Conservation (phyloP, 208 protist species). For the Vickermania ingenoplastis region DNA sequence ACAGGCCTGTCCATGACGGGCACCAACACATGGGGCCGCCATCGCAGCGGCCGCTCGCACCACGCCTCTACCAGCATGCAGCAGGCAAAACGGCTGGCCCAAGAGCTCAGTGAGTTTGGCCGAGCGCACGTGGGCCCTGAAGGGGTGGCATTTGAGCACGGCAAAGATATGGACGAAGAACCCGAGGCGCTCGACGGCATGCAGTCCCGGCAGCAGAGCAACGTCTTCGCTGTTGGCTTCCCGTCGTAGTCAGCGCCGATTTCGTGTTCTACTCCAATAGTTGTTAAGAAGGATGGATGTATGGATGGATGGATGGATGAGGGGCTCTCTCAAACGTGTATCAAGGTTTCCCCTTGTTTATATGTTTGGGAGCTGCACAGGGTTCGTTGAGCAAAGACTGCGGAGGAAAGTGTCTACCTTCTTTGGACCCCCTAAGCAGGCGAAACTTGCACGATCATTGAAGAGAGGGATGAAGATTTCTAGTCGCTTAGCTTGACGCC, state of each 20-base stretch:
- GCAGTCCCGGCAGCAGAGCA: slow-evolving; percentile 15
- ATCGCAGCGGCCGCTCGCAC: not conserved
- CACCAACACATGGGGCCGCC: not conserved
- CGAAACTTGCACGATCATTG: no score
- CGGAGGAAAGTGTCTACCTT: no score
- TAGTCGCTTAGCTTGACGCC: no score
- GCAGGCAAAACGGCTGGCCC: slow-evolving; percentile 6
- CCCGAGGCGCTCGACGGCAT: slow-evolving; percentile 28
- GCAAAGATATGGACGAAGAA: slow-evolving; percentile 38
- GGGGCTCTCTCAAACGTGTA: no score
- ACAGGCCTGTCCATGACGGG: not conserved
- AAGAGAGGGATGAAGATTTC: no score
- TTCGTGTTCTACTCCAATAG: no score
- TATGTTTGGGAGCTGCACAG: no score
- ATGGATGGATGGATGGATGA: no score
- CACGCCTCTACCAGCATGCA: slow-evolving; percentile 1
- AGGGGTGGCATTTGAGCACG: slow-evolving; percentile 39
- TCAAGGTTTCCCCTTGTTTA: no score
- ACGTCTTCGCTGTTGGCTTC: slow-evolving; percentile 18
- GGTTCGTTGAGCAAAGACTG: no score
- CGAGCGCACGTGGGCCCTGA: slow-evolving; percentile 30
- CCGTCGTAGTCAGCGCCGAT: slow-evolving; percentile 9
- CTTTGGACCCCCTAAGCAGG: no score
- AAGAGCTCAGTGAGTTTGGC: slow-evolving; percentile 46
- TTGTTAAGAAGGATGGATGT: no score